Base-by-base conservation (phyloP, 2,329 filamentous ascomycete species). In the Phialophora macrospora region DNA sequence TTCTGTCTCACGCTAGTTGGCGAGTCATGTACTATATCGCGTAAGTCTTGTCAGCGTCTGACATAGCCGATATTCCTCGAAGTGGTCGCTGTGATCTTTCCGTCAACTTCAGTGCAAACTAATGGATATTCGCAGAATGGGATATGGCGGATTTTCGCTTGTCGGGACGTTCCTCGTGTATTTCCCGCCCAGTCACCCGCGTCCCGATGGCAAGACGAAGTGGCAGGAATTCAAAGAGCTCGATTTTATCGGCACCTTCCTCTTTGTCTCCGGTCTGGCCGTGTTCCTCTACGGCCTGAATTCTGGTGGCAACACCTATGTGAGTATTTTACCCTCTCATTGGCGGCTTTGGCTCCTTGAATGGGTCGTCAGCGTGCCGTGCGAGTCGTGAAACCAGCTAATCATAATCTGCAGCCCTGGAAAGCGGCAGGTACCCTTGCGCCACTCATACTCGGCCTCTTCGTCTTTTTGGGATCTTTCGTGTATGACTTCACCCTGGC, bases 21-120 rank as follows among this genome's bases (percentile, higher is more conserved):
- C 87, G 81, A 67, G 79, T 85, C 30, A 84, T 84, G 8, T 73
- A 85, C 11, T 75, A 87, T 14, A 82, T 83, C 22, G 82, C 79
- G 28, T 55, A 34, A 55, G 52, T 55, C 28, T 34, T 28, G 6
- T 22, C 20, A 26, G 11, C 20, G 9, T 12, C 22, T 1, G 1
- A 17, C 48, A 51, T 9, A 51, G 22, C 24, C 48, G 4, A 26
- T 28, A 22, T 51, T 12, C 20, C 8, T 28, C 9, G 24, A 28
- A 12, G 24, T 26, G 48, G 24, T 51, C 14, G 48, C 12, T n/a
- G 14, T 14, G 22, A 12, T 52, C 48, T 26, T 52, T 8, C 48
- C 20, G 48, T 30, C 52, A 20, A 34, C 2, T 11, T 55, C 28
- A 5, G 28, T 4, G 17, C 7, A 20, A n/a, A 12, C 52, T 55